Conservation (phyloP, 208 protist species). For the Trypanosomatidae sp. region DNA sequence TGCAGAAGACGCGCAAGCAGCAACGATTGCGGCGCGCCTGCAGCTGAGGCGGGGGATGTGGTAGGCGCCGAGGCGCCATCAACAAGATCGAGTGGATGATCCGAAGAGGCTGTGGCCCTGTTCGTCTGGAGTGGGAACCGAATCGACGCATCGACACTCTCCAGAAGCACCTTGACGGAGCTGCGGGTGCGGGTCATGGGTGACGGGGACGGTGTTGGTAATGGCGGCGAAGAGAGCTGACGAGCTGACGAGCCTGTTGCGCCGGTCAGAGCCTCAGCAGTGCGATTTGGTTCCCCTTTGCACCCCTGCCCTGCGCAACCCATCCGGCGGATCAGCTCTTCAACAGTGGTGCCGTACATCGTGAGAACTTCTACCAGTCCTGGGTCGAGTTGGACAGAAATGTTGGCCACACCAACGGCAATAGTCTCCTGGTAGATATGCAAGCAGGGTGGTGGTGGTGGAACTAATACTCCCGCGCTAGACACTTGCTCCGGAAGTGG, state of each 20-base stretch:
- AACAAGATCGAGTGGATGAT: neutral
- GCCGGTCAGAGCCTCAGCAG: neutral
- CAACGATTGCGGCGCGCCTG: slow-evolving; percentile 3
- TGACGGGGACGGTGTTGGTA: neutral
- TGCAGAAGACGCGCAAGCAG: slow-evolving; percentile 26
- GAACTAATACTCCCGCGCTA: neutral
- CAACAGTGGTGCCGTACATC: slow-evolving; percentile 19
- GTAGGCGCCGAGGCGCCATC: neutral
- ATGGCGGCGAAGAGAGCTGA: neutral
- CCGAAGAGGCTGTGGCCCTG: neutral
- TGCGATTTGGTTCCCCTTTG: neutral
- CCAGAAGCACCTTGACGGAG: slow-evolving; percentile 28
- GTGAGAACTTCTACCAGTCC: slow-evolving; percentile 21
- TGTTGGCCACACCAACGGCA: slow-evolving; percentile 29
- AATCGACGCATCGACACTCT: slow-evolving; percentile 28
- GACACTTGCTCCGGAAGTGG: slow-evolving; percentile 6
- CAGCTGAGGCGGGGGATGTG: neutral
- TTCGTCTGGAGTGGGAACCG: slow-evolving; percentile 18
- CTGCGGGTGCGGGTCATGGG: slow-evolving; percentile 1
- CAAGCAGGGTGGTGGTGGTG: neutral
- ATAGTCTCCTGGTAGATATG: slow-evolving; percentile 24
- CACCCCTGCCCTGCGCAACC: neutral
- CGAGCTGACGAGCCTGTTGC: neutral
- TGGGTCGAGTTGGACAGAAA: slow-evolving; percentile 24
- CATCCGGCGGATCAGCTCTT: neutral